Conservation (phyloP, 306 rosid genomes). For the Dicorynia guianensis region DNA sequence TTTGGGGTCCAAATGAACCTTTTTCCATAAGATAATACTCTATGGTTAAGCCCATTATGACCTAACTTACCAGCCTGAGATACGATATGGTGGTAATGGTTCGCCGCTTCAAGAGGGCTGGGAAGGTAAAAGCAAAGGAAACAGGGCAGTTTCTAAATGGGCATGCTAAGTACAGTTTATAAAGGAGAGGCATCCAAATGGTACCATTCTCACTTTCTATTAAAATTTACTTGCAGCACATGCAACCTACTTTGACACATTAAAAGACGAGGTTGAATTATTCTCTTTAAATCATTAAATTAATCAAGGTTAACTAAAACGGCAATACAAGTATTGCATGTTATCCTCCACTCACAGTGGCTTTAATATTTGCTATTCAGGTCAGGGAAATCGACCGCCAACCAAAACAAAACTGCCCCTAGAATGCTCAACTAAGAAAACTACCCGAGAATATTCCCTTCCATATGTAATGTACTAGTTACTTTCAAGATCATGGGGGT, state of each 20-base stretch:
- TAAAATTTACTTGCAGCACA: slow-evolving; percentile 51
- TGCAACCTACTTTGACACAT: slow-evolving; percentile 56
- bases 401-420: slow-evolving; percentile 50
- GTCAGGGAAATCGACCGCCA: slow-evolving; percentile 44
- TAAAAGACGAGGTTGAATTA: slow-evolving; percentile 40
- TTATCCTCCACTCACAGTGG: slow-evolving; percentile 58
- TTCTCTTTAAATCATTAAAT: slow-evolving; percentile 36
- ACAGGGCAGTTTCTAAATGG: slow-evolving; percentile 5
- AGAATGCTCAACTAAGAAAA: slow-evolving; percentile 57
- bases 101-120: neutral
- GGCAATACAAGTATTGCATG: slow-evolving; percentile 57
- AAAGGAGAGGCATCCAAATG: slow-evolving; percentile 45
- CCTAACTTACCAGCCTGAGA: slow-evolving; percentile 26
- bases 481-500: neutral
- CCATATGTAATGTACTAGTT: slow-evolving; percentile 3
- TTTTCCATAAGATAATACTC: neutral
- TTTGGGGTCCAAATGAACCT: too few species aligned
- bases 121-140: slow-evolving; percentile 34
- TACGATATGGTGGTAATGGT: slow-evolving; percentile 24
- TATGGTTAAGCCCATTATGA: neutral
- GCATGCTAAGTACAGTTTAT: neutral
- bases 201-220: slow-evolving; percentile 37
- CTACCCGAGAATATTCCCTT: slow-evolving; percentile 53
- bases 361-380: slow-evolving; percentile 39
- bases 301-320: slow-evolving; percentile 41